Conservation (phyloP, 139 green algal genomes). For the Picochlorum sp. region DNA sequence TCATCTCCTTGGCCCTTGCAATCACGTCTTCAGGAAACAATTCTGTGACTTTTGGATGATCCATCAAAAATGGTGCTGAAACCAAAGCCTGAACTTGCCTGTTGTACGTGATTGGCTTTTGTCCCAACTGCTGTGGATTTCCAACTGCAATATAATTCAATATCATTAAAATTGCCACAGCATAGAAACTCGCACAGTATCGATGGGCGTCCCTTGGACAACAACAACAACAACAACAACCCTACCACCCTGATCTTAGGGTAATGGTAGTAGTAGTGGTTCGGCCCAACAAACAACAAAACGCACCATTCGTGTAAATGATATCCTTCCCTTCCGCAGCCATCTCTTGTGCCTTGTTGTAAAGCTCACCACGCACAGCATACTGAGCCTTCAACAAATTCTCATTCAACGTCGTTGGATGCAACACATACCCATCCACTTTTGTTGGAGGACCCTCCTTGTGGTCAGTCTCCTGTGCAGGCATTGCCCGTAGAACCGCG, state of each 20-base stretch:
- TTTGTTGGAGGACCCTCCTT: not conserved
- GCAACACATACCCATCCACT: constrained; percentile 54
- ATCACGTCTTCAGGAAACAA: constrained; percentile 81
- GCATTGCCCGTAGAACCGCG: constrained; percentile 1
- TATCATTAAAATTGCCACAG: too few species aligned
- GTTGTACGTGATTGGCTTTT: constrained; percentile 80
- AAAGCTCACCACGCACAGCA: constrained; percentile 88
- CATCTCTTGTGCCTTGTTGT: constrained; percentile 75
- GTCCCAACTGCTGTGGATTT: constrained; percentile 86
- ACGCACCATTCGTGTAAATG: constrained; percentile 87
- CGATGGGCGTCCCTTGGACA: too few species aligned
- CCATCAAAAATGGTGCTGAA: constrained; percentile 70
- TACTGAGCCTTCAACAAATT: constrained; percentile 71
- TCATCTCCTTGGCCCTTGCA: constrained; percentile 55
- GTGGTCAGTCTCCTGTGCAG: not conserved
- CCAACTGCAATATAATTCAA: constrained; percentile 55
- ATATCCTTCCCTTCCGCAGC: constrained; percentile 73
- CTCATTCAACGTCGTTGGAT: constrained; percentile 70
- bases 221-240: too few species aligned
- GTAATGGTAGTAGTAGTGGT: not conserved
- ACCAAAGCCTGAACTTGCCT: constrained; percentile 77
- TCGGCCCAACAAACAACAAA: not conserved
- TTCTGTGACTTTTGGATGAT: constrained; percentile 44
- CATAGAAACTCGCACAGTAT: too few species aligned
- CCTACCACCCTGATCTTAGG: too few species aligned